Evolutionary conservation across 331 rosid genomes (phyloP), one percentile per base, ranked within the genome.

Genomic region (Quercus lobata): DNA sequence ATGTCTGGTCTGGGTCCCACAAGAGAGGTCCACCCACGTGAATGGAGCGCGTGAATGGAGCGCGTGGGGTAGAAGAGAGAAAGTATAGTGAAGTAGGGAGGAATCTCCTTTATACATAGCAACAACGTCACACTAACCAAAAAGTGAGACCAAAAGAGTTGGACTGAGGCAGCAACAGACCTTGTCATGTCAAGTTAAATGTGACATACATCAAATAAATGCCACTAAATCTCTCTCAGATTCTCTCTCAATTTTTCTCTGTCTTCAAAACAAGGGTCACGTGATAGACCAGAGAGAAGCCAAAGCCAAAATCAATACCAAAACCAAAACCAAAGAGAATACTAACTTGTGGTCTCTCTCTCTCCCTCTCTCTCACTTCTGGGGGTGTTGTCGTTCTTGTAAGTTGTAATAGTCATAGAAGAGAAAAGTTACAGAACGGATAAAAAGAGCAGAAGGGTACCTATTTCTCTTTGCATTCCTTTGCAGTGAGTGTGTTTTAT

Each of bases 71-170:
- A 0, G 72, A 0, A 24, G 34, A 27, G 37, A 74, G 54, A 8
- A 71, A 73, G 29, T 37, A 74, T 65, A 53, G 55, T 29, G 46
- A 41, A 41, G 11, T 8, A 41, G 46, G 9, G 46, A 18, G 87
- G 92, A 90, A 89, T 93, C 93, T 93, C 76, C 8, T 11, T 82
- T 78, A 80, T 63, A 82, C 65, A 77, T 72, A 32, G 80, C 77
- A 29, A 79, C 86, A 81, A 87, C 92, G 88, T 78, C 89, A 83
- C 77, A 84, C 68, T 77, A 81, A 22, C 75, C 74, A 78, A 77
- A 78, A 46, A 49, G 73, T 54, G 79, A 84, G 89, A 81, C 86
- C 78, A 71, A 71, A 78, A 80, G 87, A 54, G 77, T 88, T 83
- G 87, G 91, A 85, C 82, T 84, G 16, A 5, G 15, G 75, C 71